phyloP scores from a whole-genome alignment of 768 basidiomycete genomes.

The Dentipellis sp. region DNA sequence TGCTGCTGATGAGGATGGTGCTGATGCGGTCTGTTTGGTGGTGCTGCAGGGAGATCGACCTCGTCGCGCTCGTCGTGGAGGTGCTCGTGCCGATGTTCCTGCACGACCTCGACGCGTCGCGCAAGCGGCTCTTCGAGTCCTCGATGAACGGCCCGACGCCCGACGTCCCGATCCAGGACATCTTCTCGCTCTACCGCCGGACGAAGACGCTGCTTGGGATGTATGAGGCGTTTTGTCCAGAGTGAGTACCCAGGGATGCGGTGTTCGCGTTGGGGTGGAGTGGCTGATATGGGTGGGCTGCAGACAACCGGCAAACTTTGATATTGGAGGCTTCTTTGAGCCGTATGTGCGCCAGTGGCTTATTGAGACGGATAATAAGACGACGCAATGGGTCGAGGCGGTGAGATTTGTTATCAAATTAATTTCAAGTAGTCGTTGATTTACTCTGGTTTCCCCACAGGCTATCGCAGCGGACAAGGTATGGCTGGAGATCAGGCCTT shows the following conservation, averaged over 20 bases:
- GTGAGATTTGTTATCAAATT: conserved; percentile 35
- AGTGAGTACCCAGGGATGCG: conserved; percentile 37
- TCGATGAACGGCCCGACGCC: conserved; percentile 84
- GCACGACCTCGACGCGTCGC: conserved; percentile 55
- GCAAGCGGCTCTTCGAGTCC: conserved; percentile 69
- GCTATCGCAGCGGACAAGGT: conserved; percentile 84
- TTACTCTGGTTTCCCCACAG: conserved; percentile 24
- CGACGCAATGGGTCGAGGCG: conserved; percentile 88
- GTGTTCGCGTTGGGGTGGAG: background rate
- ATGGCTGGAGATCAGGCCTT: background rate
- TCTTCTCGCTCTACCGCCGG: conserved; percentile 79
- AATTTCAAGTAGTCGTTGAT: background rate
- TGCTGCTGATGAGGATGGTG: background rate
- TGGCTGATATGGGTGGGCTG: background rate
- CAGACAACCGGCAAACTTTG: conserved; percentile 54
- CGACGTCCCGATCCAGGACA: conserved; percentile 82
- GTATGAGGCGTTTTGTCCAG: conserved; percentile 70
- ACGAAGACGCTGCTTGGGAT: conserved; percentile 69
- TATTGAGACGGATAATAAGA: conserved; percentile 80
- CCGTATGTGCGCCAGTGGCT: conserved; percentile 87
- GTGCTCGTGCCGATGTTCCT: conserved; percentile 57
- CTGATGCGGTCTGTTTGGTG: background rate
- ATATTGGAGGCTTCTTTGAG: conserved; percentile 74
- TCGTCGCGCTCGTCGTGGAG: conserved; percentile 69
- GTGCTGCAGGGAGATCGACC: conserved; percentile 49